These are phyloP conservation scores for Zoysia matrella DNA, from an alignment of 202 grass and related monocot species.

Conservation along the genomic window DNA sequence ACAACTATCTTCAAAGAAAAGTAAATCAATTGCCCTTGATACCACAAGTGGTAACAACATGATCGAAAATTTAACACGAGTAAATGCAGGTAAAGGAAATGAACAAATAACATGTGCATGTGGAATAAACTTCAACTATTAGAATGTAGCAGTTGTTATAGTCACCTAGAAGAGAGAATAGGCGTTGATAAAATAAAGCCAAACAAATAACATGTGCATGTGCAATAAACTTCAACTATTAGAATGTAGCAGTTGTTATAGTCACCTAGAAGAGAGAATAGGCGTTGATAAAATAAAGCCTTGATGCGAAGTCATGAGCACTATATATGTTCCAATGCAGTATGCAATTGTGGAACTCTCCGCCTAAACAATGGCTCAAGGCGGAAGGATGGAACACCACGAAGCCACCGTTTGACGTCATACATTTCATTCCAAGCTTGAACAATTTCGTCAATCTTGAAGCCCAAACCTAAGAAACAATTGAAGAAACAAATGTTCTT, in stretches of 20 bases:
- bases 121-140: not conserved
- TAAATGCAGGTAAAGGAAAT: conserved; percentile 4
- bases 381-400: conserved; percentile 70
- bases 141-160: too few species aligned
- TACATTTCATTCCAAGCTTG: conserved; percentile 95
- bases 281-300: too few species aligned
- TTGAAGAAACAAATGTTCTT: conserved; percentile 19
- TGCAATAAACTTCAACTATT: not conserved
- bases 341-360: conserved; percentile 71
- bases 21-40: not conserved
- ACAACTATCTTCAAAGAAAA: conserved; percentile 10
- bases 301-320: conserved; percentile 21
- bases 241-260: too few species aligned
- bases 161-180: too few species aligned
- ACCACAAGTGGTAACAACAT: not conserved
- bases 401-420: conserved; percentile 82
- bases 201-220: not conserved
- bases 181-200: too few species aligned
- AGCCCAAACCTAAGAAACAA: conserved; percentile 69
- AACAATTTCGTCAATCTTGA: conserved; percentile 91
- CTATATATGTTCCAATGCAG: conserved; percentile 67
- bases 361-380: conserved; percentile 86
- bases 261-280: too few species aligned
- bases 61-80: not conserved
- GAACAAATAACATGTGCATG: not conserved